phyloP scores from a whole-genome alignment of 2,329 filamentous ascomycete species.

The Hortaea sp. region DNA sequence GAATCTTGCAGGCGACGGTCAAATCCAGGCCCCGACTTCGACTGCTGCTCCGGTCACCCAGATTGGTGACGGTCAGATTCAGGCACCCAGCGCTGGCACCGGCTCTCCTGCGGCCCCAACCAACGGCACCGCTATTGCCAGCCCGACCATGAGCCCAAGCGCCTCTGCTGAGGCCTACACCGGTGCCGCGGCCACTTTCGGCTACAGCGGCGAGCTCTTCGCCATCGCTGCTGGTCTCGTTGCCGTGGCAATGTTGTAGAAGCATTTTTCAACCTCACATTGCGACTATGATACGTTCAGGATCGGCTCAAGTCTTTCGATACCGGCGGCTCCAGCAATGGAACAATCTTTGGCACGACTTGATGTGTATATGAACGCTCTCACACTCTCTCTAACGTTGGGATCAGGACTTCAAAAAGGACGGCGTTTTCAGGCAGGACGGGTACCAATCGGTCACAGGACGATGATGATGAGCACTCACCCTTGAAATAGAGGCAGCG shows the following conservation, averaged over 20 bases:
- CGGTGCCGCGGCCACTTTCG: conserved; percentile 19
- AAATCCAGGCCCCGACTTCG: conserved; percentile 1
- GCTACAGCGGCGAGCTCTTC: conserved; percentile 16
- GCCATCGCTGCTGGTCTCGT: conserved; percentile 22
- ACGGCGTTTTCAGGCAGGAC: not conserved
- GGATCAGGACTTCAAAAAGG: not conserved
- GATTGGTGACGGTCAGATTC: not conserved
- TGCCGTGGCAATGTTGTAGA: conserved; percentile 22
- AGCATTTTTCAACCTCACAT: not conserved
- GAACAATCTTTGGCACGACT: conserved; percentile 13
- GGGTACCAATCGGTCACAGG: not conserved
- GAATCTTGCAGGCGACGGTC: conserved; percentile 9
- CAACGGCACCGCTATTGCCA: conserved; percentile 4
- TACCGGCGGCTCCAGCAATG: conserved; percentile 3
- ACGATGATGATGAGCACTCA: not conserved
- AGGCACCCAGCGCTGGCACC: conserved; percentile 8
- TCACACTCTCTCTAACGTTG: not conserved
- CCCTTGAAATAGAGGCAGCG: too few relatives aligned
- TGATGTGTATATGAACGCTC: conserved; percentile 13
- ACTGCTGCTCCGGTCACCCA: conserved; percentile 1
- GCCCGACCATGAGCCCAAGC: conserved; percentile 1
- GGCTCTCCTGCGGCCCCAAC: not conserved
- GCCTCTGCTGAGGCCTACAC: conserved; percentile 15
- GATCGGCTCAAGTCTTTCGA: conserved; percentile 5
- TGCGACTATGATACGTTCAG: conserved; percentile 2